Conservation (phyloP, 106 monocot genomes). For the Xerophyta viscosa region DNA sequence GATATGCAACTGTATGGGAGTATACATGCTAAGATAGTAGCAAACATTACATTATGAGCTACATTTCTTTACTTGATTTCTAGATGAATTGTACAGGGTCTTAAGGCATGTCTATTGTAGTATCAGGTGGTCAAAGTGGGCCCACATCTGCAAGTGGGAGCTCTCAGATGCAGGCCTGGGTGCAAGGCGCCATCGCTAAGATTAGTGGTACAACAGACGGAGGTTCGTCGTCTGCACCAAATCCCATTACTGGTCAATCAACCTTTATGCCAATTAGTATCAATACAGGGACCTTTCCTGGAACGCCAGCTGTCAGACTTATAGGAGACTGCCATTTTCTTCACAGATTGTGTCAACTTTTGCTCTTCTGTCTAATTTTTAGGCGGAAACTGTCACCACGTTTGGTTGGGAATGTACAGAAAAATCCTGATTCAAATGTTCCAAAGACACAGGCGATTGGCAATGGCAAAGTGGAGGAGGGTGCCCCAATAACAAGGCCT, state of each 20-base stretch:
- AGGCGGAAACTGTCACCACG: constrained; percentile 71
- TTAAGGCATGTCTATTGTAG: constrained; percentile 2
- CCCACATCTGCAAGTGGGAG: constrained; percentile 49
- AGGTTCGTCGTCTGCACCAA: constrained; percentile 52
- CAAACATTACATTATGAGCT: too few species aligned
- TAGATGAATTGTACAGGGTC: not conserved
- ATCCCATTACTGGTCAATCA: constrained; percentile 53
- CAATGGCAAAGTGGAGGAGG: constrained; percentile 63
- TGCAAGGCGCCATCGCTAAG: constrained; percentile 97
- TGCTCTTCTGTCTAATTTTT: constrained; percentile 90
- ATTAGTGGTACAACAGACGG: constrained; percentile 82
- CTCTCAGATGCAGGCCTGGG: constrained; percentile 98
- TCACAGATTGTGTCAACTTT: constrained; percentile 84
- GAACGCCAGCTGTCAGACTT: constrained; percentile 97
- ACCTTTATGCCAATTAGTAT: constrained; percentile 89
- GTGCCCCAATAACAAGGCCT: constrained; percentile 17
- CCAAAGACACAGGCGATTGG: constrained; percentile 36
- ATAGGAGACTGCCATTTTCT: constrained; percentile 99
- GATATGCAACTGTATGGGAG: too few species aligned
- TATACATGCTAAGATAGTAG: too few species aligned
- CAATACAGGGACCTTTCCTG: constrained; percentile 98
- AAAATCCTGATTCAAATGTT: constrained; percentile 41
- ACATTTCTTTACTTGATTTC: too few species aligned
- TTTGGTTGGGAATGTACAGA: constrained; percentile 29
- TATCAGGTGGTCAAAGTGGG: constrained; percentile 57